Base-by-base conservation (phyloP, 352 stramenopile species). In the Phytophthora fragariaefolia region DNA sequence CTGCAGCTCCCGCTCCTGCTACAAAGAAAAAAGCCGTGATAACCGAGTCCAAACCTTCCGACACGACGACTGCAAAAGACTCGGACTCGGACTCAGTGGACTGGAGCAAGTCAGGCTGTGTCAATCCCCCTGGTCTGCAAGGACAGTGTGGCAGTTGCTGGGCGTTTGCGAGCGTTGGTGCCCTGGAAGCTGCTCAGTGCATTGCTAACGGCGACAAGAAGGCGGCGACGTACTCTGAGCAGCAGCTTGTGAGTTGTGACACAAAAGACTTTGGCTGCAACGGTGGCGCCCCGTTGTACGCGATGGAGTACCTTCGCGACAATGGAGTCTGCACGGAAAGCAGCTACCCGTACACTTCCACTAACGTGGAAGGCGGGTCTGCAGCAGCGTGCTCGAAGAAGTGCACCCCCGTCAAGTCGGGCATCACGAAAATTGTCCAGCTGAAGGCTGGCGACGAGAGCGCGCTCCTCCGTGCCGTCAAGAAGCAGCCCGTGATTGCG, bases 111-210 rank as follows among this genome's bases (percentile, higher is more conserved):
- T 79, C 77, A 4, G 43, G 24, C 13, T 86, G 74, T 36, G 69
- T 90, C 9, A 77, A 75, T 9, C 50, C 48, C 24, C 64, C 99
- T 30, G 97, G 98, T 58, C 95, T 99, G 74, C 98, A 99, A 73
- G 97, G 95, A 6, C 69, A 90, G 6, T 99, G 97, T 69, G 96
- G 97, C 46, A 97, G 91, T n/a, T 99, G 97, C 80, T 99, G 97
- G 97, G 91, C 96, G 4, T 99, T 99, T 76, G 97, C 94, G 10
- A 93, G 92, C 2, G 82, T 96, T 6, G 89, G 92, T 4, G 93
- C 88, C 5, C 69, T 98, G 2, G 95, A 99, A 77, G 91, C 90
- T 9, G 92, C 84, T 4, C 85, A 97, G 68, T 97, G 89, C 24
- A 87, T 98, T 30, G 54, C 66, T 8, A 82, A 74, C 15, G 92